Evolutionary conservation across 768 basidiomycete species (phyloP).

Genomic region (Lentinula lateritia): DNA sequence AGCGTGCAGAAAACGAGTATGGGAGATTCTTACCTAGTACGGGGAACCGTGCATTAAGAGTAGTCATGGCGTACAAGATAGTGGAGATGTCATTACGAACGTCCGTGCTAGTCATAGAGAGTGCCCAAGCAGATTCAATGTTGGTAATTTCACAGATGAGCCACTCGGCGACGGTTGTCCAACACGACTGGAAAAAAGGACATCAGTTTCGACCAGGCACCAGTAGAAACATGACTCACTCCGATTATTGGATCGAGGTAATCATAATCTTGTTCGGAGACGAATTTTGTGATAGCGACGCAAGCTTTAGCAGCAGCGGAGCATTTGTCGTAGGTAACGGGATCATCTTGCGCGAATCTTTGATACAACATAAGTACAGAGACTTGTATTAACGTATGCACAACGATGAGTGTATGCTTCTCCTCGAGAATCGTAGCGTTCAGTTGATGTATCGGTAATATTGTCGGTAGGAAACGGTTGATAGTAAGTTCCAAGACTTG

Average conservation of each 20-base stretch:
- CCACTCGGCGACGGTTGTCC: conserved; percentile 65
- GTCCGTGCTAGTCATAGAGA: conserved; percentile 45
- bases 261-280: conserved; percentile 58
- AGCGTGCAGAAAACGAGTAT: no score
- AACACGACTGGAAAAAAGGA: conserved; percentile 51
- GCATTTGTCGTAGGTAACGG: conserved; percentile 60
- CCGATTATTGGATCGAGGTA: conserved; percentile 77
- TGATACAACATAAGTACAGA: conserved; percentile 64
- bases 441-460: conserved; percentile 63
- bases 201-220: conserved; percentile 7
- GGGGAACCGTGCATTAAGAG: conserved; percentile 55
- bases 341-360: conserved; percentile 54
- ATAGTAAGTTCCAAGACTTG: conserved; percentile 60
- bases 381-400: conserved; percentile 62
- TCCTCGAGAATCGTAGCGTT: conserved; percentile 45
- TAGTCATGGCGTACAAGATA: conserved; percentile 60
- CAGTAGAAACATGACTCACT: conserved; percentile 34
- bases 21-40: conserved; percentile 34
- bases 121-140: conserved; percentile 60
- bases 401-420: conserved; percentile 51
- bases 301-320: conserved; percentile 57
- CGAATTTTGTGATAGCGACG: conserved; percentile 54
- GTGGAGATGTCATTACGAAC: conserved; percentile 56
- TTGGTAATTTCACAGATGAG: conserved; percentile 62
- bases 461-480: conserved; percentile 53